Evolutionary conservation across 495 filamentous ascomycete species (phyloP).

Genomic region (Xanthoparmelia taractica): DNA sequence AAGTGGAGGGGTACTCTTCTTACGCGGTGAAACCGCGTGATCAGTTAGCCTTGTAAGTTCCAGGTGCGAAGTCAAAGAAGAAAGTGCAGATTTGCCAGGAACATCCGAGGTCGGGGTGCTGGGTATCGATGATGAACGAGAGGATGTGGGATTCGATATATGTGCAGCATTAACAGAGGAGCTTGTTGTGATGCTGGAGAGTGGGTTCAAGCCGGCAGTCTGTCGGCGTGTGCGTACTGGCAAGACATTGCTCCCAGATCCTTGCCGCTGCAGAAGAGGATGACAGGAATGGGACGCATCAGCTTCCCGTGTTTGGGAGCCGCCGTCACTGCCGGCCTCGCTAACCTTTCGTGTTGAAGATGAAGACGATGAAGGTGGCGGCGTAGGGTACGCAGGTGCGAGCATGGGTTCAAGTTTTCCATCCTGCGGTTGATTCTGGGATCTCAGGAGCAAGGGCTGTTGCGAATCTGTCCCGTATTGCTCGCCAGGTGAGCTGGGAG

Average conservation of each 20-base stretch:
- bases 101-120: slow-evolving; percentile 48
- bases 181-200: slow-evolving; percentile 59
- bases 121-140: slow-evolving; percentile 47
- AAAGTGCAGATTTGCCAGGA: slow-evolving; percentile 43
- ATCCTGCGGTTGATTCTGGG: slow-evolving; percentile 1
- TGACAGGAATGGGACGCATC: slow-evolving; percentile 11
- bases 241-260: slow-evolving; percentile 20
- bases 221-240: slow-evolving; percentile 20
- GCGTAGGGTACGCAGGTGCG: slow-evolving; percentile 45
- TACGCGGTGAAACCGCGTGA: slow-evolving; percentile 51
- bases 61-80: slow-evolving; percentile 52
- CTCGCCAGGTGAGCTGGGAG: slow-evolving; percentile 29
- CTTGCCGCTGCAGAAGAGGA: slow-evolving; percentile 16
- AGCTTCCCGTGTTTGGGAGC: slow-evolving; percentile 6
- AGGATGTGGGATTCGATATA: slow-evolving; percentile 65
- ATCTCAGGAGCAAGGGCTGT: slow-evolving; percentile 30
- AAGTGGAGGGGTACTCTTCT: slow-evolving; percentile 84
- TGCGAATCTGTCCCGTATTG: slow-evolving; percentile 24
- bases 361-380: slow-evolving; percentile 48
- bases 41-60: slow-evolving; percentile 84
- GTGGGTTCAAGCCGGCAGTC: slow-evolving; percentile 42
- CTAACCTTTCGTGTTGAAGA: slow-evolving; percentile 46
- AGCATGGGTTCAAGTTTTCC: slow-evolving; percentile 8
- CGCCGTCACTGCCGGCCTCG: slow-evolving; percentile 31
- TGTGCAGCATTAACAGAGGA: slow-evolving; percentile 61